A percentile compares a stretch with the other conserved stretches of the same genome.
These are phyloP conservation scores for Triadica sebifera DNA, from an alignment of 345 rosid genomes.

Conservation along the genomic window DNA sequence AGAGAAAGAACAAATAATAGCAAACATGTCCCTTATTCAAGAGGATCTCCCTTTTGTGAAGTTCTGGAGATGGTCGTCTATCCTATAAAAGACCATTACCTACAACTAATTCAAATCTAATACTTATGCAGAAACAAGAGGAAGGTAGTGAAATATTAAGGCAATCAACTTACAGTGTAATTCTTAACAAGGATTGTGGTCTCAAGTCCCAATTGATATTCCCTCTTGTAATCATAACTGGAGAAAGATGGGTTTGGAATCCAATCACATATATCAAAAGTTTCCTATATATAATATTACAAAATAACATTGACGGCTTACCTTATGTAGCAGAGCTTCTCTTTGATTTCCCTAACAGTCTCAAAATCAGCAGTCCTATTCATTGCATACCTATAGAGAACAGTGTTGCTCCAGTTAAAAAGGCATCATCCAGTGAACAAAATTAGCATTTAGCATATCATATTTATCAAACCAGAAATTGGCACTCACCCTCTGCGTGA, in stretches of 20 bases:
- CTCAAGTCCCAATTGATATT: conserved; percentile 88
- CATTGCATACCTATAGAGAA: conserved; percentile 76
- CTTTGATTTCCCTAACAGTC: conserved; percentile 94
- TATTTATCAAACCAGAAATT: conserved; percentile 8
- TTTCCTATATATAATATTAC: conserved; percentile 4
- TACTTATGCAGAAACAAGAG: not conserved
- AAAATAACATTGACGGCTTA: conserved; percentile 22
- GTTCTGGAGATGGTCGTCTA: not conserved
- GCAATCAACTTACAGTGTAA: conserved; percentile 69
- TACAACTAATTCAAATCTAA: not conserved
- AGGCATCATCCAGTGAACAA: conserved; percentile 11
- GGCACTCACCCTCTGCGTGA: conserved; percentile 86
- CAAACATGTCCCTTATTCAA: not conserved
- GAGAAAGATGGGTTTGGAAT: conserved; percentile 21
- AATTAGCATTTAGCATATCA: conserved; percentile 3
- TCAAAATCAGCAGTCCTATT: conserved; percentile 89
- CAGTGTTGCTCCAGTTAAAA: conserved; percentile 14
- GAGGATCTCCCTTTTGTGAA: not conserved
- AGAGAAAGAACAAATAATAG: too few species aligned
- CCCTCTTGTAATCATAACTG: conserved; percentile 97
- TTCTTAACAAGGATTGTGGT: conserved; percentile 94
- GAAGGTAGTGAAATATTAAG: not conserved
- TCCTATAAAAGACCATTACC: not conserved
- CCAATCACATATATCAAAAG: conserved; percentile 2
- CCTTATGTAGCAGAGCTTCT: conserved; percentile 95